Conservation (phyloP, 164 flowering plant genomes). For the Liquidambar formosana region DNA sequence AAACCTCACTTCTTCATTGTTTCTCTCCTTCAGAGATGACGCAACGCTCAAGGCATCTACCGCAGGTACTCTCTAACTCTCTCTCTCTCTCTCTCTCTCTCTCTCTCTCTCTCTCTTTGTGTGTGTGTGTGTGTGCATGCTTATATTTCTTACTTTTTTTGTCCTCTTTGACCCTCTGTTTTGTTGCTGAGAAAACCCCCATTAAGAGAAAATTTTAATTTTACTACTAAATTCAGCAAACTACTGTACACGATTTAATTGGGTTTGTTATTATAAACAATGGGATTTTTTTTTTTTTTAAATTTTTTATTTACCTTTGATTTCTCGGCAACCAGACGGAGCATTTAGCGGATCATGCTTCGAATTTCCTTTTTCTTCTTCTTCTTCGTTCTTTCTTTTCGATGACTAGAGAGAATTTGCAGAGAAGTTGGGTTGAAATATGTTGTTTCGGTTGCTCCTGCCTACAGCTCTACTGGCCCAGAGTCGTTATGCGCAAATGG, state of each 20-base stretch:
- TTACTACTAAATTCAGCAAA: too few species aligned
- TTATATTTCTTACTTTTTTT: too few species aligned
- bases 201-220: too few species aligned
- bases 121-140: not conserved
- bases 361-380: not conserved
- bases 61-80: not conserved
- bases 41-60: too few species aligned
- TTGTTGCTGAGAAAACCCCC: too few species aligned
- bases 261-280: not conserved
- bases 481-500: slow-evolving; percentile 74
- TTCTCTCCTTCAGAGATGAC: too few species aligned
- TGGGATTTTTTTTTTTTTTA: not conserved
- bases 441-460: slow-evolving; percentile 84
- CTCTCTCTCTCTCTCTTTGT: not conserved
- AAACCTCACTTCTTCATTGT: too few species aligned
- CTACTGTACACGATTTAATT: not conserved
- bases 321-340: not conserved
- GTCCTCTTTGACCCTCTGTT: too few species aligned
- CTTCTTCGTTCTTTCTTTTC: not conserved
- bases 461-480: slow-evolving; percentile 86
- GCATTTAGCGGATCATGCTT: not conserved
- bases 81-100: slow-evolving; percentile 5
- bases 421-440: slow-evolving; percentile 76
- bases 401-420: slow-evolving; percentile 31
- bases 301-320: too few species aligned